Base-by-base conservation (phyloP, 176 grass and related monocot genomes). In the Oryza meyeriana region DNA sequence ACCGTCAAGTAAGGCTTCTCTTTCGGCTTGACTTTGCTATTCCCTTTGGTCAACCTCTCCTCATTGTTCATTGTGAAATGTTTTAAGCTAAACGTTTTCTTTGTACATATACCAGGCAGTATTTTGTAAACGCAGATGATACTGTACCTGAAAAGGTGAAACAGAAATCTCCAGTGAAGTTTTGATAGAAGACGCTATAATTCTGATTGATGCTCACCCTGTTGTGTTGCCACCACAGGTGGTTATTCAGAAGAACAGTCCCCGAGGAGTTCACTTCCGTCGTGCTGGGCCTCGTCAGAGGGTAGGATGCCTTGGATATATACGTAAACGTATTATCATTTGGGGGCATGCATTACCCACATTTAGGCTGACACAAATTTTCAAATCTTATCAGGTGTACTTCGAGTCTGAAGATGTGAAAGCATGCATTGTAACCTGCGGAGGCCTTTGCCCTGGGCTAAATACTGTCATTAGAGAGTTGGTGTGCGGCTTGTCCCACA, bases 391-490 rank as follows among this genome's bases (percentile, higher is more conserved):
- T 86, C 76, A 99, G 96, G 88, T 99, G 35, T 95, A 95, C 68
- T 99, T 95, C 6, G 91, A 99, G 13, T 68, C 93, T 57, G 93
- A 95, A 85, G 91, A 99, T 33, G 91, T 93, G 41, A 75, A 86
- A 86, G 87, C 96, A 26, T 99, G 93, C 83, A 99, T 99, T 90
- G 93, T 99, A 42, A 99, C 96, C 12, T 99, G 96, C 81, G 96
- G 96, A 69, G 96, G 96, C 18, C 96, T 99, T 84, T 99, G 96
- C 82, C 96, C 93, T 83, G 93, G 96, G 62, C 90, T 99, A 63
- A 99, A 95, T 88, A 95, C 93, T 69, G 96, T 99, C 57, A 99
- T 99, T 38, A 95, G 96, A 83, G 96, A 99, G 87, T 39, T 99
- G 29, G 96, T 99, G 64, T 99, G 96, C 85, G 91, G 96, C 20